phyloP scores from a whole-genome alignment of 306 rosid genomes.

The Vigna unguiculata region DNA sequence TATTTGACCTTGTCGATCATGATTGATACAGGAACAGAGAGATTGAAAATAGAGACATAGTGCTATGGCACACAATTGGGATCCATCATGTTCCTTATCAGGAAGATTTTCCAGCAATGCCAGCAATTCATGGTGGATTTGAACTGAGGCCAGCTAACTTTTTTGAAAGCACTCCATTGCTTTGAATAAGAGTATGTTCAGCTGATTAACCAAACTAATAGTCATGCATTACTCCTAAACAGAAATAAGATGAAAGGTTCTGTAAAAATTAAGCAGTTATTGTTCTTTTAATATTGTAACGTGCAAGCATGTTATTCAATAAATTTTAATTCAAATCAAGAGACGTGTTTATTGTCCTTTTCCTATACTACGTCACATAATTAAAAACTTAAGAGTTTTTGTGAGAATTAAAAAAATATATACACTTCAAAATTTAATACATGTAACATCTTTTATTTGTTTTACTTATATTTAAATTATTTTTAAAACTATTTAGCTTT shows the following conservation, averaged over 20 bases:
- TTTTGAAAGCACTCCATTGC: slow-evolving; percentile 71
- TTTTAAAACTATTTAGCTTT: no score
- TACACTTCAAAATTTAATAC: no score
- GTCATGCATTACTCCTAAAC: neutral
- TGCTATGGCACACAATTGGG: slow-evolving; percentile 84
- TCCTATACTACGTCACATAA: neutral
- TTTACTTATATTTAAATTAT: no score
- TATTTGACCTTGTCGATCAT: neutral
- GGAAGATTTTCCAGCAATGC: slow-evolving; percentile 91
- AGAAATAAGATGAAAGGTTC: neutral
- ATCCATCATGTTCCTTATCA: slow-evolving; percentile 86
- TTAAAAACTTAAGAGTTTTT: neutral
- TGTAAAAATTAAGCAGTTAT: neutral
- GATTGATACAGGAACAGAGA: slow-evolving; percentile 65
- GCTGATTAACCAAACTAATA: slow-evolving; percentile 7
- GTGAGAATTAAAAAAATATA: neutral
- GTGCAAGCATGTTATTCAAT: neutral
- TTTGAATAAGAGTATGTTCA: slow-evolving; percentile 31
- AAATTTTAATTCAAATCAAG: neutral
- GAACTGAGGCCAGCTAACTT: slow-evolving; percentile 90
- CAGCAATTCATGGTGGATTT: slow-evolving; percentile 75
- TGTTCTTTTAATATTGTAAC: slow-evolving; percentile 7
- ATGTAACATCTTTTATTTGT: no score
- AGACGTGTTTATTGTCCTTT: neutral
- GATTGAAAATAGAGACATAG: slow-evolving; percentile 83